These are phyloP conservation scores for Aristolochia fimbriata DNA, from an alignment of 164 flowering plant genomes.

Conservation along the genomic window DNA sequence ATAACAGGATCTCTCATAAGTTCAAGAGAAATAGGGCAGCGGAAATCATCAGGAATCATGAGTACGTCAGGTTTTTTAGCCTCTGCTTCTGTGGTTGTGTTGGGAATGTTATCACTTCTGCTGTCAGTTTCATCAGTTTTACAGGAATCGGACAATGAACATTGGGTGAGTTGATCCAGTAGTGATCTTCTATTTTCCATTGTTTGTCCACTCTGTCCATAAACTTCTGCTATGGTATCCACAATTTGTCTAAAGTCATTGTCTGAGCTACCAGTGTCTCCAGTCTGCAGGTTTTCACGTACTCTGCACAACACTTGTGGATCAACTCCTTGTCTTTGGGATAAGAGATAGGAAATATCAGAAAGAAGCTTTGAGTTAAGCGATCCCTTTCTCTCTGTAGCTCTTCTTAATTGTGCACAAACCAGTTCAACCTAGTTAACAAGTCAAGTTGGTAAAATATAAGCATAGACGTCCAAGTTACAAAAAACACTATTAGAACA, in stretches of 20 bases:
- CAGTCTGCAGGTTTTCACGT: slow-evolving; percentile 19
- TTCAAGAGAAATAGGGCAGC: slow-evolving; percentile 90
- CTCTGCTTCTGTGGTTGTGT: slow-evolving; percentile 21
- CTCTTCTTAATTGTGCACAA: slow-evolving; percentile 73
- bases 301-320: slow-evolving; percentile 14
- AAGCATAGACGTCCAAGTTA: neutral
- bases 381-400: slow-evolving; percentile 53
- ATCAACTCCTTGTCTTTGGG: slow-evolving; percentile 35
- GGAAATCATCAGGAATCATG: slow-evolving; percentile 67
- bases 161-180: neutral
- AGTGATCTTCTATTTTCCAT: slow-evolving; percentile 13
- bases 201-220: slow-evolving; percentile 9
- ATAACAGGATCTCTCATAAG: slow-evolving; percentile 95
- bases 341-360: slow-evolving; percentile 21
- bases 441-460: neutral
- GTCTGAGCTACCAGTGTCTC: slow-evolving; percentile 18
- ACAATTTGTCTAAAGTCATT: slow-evolving; percentile 19
- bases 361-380: slow-evolving; percentile 26
- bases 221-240: slow-evolving; percentile 13
- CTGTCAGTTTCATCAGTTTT: slow-evolving; percentile 15
- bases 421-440: slow-evolving; percentile 66
- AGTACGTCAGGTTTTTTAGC: slow-evolving; percentile 40
- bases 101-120: slow-evolving; percentile 12
- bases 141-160: slow-evolving; percentile 14
- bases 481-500: neutral